Evolutionary conservation across 805 yeast species (phyloP), one percentile per base, ranked within the genome.

Genomic region (Wickerhamiella galacta): DNA sequence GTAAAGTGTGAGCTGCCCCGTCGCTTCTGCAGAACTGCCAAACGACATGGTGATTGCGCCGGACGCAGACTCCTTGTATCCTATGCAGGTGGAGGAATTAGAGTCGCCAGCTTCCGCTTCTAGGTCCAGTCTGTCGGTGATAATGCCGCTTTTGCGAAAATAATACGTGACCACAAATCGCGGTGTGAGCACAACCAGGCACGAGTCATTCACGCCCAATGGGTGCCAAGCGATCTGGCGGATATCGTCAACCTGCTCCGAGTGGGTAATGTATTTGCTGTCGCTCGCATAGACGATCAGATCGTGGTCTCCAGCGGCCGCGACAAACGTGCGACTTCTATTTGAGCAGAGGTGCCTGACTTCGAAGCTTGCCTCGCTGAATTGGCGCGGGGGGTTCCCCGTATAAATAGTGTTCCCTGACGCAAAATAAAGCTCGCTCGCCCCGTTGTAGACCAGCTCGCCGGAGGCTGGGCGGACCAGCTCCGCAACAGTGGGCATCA

Each of bases 1-100:
- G 43, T 66, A 71, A 15, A 77, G 52, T 0, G 78, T 63, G 32
- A 75, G 44, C 3, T 62, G 60, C 9, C 74, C 75, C 14, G 50
- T 40, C 1, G 45, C 42, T 1, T 46, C 49, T 2, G 41, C 47
- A 2, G 30, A 33, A 2, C 70, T 50, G 28, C 75, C 71, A 53
- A 72, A 58, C 31, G 57, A 33, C 40, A 64, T 54, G 17, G 72
- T 53, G 26, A 62, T 57, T 31, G 56, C 45, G 12, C 42, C 48
- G 8, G 15, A 40, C 46, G 6, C 27, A 28, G n/a, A 31, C 30
- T 4, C 29, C 36, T 3, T 30, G 22, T 6, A 17, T 16, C n/a
- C n/a, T 14, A 18, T 11, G n/a, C 18, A 25, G 14, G 26, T 15
- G 10, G 30, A 16, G 9, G 33, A 11, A n/a, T 20, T 17, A n/a